Evolutionary conservation across 2,329 filamentous ascomycete species (phyloP).

Genomic region (Phaeoacremonium minimum): DNA sequence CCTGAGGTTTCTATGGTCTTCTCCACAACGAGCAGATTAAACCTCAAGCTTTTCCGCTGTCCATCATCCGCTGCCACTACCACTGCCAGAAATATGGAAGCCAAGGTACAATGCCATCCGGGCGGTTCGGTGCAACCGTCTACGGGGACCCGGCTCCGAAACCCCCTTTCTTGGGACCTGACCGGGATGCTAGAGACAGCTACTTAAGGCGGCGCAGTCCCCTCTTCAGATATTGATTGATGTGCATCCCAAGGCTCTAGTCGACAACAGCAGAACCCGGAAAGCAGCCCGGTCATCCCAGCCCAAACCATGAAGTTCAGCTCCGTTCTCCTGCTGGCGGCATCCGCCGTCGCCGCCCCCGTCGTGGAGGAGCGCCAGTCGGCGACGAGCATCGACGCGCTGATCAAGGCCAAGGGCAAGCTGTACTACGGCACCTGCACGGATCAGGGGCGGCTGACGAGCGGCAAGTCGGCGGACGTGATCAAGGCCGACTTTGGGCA

Average conservation of each 20-base stretch:
- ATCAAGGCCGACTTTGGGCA: slow-evolving; percentile 60
- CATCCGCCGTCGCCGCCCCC: slow-evolving; percentile 23
- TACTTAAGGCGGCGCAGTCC: too few species aligned
- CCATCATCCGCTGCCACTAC: too few species aligned
- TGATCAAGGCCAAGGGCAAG: slow-evolving; percentile 60
- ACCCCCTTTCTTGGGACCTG: background rate
- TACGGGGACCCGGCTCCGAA: background rate
- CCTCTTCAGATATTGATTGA: too few species aligned
- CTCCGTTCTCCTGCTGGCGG: slow-evolving; percentile 29
- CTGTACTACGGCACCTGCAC: slow-evolving; percentile 58
- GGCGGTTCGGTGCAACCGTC: background rate
- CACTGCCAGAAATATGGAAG: too few species aligned
- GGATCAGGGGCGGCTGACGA: slow-evolving; percentile 47
- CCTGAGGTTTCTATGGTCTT: too few species aligned
- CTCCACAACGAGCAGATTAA: too few species aligned
- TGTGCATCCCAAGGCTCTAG: too few species aligned
- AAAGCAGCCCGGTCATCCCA: too few species aligned
- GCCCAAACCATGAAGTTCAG: slow-evolving; percentile 25
- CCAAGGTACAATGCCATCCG: background rate
- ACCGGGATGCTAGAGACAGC: too few species aligned
- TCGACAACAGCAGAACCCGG: too few species aligned
- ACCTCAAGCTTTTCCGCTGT: too few species aligned
- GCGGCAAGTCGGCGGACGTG: slow-evolving; percentile 46
- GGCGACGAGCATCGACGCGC: slow-evolving; percentile 44
- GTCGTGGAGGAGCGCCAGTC: slow-evolving; percentile 32